Conservation (phyloP, 2,329 filamentous ascomycete species). For the Sclerotinia spermophila region DNA sequence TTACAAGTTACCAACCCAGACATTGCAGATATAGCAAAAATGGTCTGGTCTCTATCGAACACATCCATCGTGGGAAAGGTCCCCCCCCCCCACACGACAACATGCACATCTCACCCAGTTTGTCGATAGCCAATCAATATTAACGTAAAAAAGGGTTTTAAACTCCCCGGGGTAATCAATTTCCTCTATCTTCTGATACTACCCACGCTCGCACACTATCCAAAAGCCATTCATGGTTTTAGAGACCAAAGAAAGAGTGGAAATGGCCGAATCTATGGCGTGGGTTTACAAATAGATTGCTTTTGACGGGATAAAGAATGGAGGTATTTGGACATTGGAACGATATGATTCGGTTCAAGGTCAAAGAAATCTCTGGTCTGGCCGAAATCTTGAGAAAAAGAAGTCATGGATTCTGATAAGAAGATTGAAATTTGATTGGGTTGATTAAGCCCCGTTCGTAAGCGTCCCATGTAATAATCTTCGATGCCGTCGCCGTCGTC, state of each 20-base stretch:
- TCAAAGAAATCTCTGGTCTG: not conserved
- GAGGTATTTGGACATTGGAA: not conserved
- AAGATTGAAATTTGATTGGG: slow-evolving; percentile 3
- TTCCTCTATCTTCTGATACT: slow-evolving; percentile 8
- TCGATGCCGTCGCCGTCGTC: not conserved
- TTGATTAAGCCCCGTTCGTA: slow-evolving; percentile 9
- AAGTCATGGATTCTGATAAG: slow-evolving; percentile 16
- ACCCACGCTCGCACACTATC: not conserved
- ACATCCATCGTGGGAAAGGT: not conserved
- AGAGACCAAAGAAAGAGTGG: slow-evolving; percentile 2
- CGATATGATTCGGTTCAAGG: slow-evolving; percentile 9
- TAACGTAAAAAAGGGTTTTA: slow-evolving; percentile 10
- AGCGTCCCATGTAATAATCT: slow-evolving; percentile 10
- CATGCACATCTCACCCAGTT: not conserved
- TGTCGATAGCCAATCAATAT: slow-evolving; percentile 7
- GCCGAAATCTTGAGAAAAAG: not conserved
- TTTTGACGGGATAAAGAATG: slow-evolving; percentile 24
- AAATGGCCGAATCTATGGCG: slow-evolving; percentile 11
- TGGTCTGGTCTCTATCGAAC: not conserved
- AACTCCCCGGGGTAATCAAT: not conserved
- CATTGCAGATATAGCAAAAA: not conserved
- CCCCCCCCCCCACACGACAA: not conserved
- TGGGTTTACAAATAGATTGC: slow-evolving; percentile 28
- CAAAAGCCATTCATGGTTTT: slow-evolving; percentile 10
- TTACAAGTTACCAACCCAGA: slow-evolving; percentile 4